Conservation (phyloP, 2,329 filamentous ascomycete genomes). For the Beauveria asiatica region DNA sequence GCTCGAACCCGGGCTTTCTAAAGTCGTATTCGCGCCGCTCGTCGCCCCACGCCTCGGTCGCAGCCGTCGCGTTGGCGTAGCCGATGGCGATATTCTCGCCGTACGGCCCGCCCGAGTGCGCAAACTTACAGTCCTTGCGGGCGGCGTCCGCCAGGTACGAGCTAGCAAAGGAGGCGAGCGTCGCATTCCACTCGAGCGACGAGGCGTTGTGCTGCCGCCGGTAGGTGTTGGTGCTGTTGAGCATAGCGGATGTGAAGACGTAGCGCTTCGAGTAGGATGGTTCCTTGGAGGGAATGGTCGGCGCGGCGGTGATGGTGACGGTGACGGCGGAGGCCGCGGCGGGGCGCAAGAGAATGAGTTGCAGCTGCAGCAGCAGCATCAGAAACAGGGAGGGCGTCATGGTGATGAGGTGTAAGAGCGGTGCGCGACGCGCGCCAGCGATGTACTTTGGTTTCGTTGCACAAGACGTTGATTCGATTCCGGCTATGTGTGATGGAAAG, state of each 20-base stretch:
- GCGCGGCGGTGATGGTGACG: conserved; percentile 25
- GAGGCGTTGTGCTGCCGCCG: conserved; percentile 53
- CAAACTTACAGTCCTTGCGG: conserved; percentile 35
- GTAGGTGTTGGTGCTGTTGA: conserved; percentile 60
- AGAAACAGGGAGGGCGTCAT: not conserved
- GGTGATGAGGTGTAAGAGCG: not conserved
- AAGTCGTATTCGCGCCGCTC: conserved; percentile 50
- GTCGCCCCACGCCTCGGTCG: conserved; percentile 58
- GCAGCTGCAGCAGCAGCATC: not conserved
- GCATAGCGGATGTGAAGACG: conserved; percentile 44
- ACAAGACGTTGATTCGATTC: too few relatives aligned
- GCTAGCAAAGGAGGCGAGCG: conserved; percentile 46
- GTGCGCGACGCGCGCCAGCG: not conserved
- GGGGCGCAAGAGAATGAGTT: not conserved
- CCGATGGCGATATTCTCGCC: conserved; percentile 70
- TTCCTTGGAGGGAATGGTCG: conserved; percentile 27
- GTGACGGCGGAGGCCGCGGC: conserved; percentile 5
- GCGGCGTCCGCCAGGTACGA: conserved; percentile 35
- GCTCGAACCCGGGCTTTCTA: conserved; percentile 43
- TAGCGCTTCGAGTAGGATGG: conserved; percentile 23
- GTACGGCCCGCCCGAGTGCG: conserved; percentile 53
- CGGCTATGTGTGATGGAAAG: not conserved
- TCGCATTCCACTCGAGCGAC: conserved; percentile 55
- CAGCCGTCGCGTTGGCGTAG: conserved; percentile 48
- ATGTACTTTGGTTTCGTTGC: not conserved